Evolutionary conservation across 1,284 basidiomycete genomes (phyloP).

Genomic region (Irpex sp.): DNA sequence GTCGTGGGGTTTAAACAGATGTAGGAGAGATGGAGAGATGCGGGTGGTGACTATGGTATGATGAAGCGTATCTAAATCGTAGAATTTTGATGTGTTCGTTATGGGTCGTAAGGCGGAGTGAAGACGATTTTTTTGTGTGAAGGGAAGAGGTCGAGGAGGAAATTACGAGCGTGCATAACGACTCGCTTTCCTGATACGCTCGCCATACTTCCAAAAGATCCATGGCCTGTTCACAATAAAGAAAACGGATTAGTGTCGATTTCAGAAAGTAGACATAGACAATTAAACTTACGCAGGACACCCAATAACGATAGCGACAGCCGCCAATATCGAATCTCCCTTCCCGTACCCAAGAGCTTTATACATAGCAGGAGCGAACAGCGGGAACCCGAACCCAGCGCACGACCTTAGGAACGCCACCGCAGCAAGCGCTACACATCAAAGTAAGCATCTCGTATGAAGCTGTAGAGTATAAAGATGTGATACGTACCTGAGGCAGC

Average conservation of each 20-base stretch:
- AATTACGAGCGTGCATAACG: conserved; percentile 26
- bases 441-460: background rate
- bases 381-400: conserved; percentile 73
- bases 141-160: background rate
- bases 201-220: conserved; percentile 63
- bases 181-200: conserved; percentile 49
- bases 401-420: conserved; percentile 65
- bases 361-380: conserved; percentile 78
- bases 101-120: background rate
- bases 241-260: background rate
- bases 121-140: background rate
- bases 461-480: background rate
- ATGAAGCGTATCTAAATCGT: background rate
- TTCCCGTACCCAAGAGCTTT: conserved; percentile 69
- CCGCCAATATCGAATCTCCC: conserved; percentile 70
- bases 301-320: conserved; percentile 61
- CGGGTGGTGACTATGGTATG: background rate
- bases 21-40: background rate
- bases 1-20: too few relatives aligned
- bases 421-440: conserved; percentile 59
- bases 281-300: conserved; percentile 64
- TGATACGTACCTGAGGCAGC: conserved; percentile 60
- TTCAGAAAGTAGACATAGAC: background rate
- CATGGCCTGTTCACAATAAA: conserved; percentile 45
- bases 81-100: too few relatives aligned